Evolutionary conservation across 1,284 basidiomycete genomes (phyloP), one percentile per base, ranked within the genome.

Genomic region (Pholiota adiposa): DNA sequence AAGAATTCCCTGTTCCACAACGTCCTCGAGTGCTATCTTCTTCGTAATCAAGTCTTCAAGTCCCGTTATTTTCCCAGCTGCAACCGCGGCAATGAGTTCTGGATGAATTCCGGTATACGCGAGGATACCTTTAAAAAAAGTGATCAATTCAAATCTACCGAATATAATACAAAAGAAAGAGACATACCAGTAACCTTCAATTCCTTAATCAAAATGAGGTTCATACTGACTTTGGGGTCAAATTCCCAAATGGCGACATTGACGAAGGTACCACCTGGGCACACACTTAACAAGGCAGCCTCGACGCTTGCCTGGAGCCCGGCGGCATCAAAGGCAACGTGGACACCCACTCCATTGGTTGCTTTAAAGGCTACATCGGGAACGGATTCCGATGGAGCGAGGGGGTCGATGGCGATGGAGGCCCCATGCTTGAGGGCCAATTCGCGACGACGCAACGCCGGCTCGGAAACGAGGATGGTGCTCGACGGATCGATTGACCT

Each of bases 161-260:
- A 46, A 23, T 34, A 34, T 7, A 16, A 21, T 4, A 36, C 12
- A 48, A n/a, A n/a, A 11, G 16, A 38, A 38, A 19, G 19, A 21
- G n/a, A 43, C 62, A 34, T 27, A 74, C 74, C 73, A 33, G 69
- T 73, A 18, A 75, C 12, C 27, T 21, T 59, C n/a, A 74, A 66
- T 41, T 75, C 73, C 50, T 65, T 67, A 19, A 61, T n/a, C 14
- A 69, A 44, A 19, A 74, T 27, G 21, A 64, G 34, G 40, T 71
- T 74, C 62, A 72, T 60, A 46, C 72, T 63, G 3, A 73, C 25
- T 12, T 40, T 66, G 3, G 69, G 60, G 4, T 36, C 54, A 6
- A 65, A 49, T 51, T 73, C 72, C 72, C 73, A 75, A n/a, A 71
- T 36, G 3, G 74, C 72, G 19, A 75, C 64, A 54, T 70, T 72